A percentile compares a stretch with the other conserved stretches of the same genome.
phyloP scores from a whole-genome alignment of 805 yeast genomes.

The Nakazawaea ishiwadae region DNA sequence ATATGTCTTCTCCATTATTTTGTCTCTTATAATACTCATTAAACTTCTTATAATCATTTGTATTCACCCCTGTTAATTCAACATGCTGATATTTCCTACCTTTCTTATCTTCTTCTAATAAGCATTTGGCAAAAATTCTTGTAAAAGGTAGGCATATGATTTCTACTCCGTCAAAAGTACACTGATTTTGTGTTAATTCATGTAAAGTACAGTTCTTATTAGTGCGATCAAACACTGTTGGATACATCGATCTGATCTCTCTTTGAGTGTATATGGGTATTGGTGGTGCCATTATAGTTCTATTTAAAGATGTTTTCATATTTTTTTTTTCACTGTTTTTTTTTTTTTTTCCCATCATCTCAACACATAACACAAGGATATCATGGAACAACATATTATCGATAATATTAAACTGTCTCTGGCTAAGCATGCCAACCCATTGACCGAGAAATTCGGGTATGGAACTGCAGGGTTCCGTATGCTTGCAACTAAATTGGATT shows the following conservation, averaged over 20 bases:
- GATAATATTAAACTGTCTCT: constrained; percentile 14
- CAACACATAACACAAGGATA: not conserved
- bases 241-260: constrained; percentile 27
- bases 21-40: constrained; percentile 12
- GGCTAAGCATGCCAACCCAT: constrained; percentile 40
- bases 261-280: constrained; percentile 38
- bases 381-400: constrained; percentile 4
- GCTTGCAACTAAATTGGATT: constrained; percentile 63
- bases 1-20: constrained; percentile 11
- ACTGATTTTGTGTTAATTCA: constrained; percentile 41
- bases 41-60: constrained; percentile 25
- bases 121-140: constrained; percentile 40
- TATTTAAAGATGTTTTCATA: not conserved
- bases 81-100: constrained; percentile 17
- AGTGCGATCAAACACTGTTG: constrained; percentile 20
- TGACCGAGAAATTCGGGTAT: constrained; percentile 46
- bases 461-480: constrained; percentile 99
- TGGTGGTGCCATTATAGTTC: constrained; percentile 40
- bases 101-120: constrained; percentile 18
- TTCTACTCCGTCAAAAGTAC: constrained; percentile 38
- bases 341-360: too few species aligned
- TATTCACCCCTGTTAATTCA: constrained; percentile 33
- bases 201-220: constrained; percentile 26
- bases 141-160: constrained; percentile 45
- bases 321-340: not conserved